Conservation (phyloP, 805 yeast species). For the Candida parachauliodes region DNA sequence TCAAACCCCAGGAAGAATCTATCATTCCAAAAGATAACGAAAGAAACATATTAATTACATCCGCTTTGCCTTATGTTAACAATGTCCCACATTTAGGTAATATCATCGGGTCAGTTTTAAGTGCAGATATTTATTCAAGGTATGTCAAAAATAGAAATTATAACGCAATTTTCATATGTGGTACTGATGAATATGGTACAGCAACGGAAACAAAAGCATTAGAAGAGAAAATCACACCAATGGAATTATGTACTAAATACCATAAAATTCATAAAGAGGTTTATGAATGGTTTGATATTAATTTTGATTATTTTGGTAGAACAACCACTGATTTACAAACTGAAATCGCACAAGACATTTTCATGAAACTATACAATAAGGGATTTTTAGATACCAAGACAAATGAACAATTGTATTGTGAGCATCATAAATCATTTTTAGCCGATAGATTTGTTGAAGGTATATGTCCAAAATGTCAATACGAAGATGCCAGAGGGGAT, state of each 20-base stretch:
- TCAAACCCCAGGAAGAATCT: conserved; percentile 24
- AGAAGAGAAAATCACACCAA: conserved; percentile 88
- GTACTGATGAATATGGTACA: conserved; percentile 99
- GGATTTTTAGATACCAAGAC: conserved; percentile 81
- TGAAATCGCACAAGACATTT: conserved; percentile 92
- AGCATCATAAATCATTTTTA: conserved; percentile 81
- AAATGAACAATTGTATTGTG: conserved; percentile 88
- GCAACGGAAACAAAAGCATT: conserved; percentile 98
- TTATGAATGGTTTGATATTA: conserved; percentile 95
- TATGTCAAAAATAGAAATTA: conserved; percentile 85
- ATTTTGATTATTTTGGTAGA: conserved; percentile 93
- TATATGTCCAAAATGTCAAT: conserved; percentile 90
- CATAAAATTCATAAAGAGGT: conserved; percentile 82
- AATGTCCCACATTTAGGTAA: conserved; percentile 98
- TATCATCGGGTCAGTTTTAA: conserved; percentile 89
- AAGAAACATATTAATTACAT: conserved; percentile 83
- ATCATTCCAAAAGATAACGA: conserved; percentile 62
- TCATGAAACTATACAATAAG: conserved; percentile 69
- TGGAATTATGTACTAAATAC: conserved; percentile 87
- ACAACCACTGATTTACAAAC: conserved; percentile 92
- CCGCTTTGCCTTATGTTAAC: conserved; percentile 97
- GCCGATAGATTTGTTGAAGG: conserved; percentile 99
- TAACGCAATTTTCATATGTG: conserved; percentile 84
- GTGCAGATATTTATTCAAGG: conserved; percentile 92
- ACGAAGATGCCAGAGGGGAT: conserved; percentile 98